These are phyloP conservation scores for Cutaneotrichosporon cavernicola DNA, from an alignment of 1,284 basidiomycete genomes.

Conservation along the genomic window DNA sequence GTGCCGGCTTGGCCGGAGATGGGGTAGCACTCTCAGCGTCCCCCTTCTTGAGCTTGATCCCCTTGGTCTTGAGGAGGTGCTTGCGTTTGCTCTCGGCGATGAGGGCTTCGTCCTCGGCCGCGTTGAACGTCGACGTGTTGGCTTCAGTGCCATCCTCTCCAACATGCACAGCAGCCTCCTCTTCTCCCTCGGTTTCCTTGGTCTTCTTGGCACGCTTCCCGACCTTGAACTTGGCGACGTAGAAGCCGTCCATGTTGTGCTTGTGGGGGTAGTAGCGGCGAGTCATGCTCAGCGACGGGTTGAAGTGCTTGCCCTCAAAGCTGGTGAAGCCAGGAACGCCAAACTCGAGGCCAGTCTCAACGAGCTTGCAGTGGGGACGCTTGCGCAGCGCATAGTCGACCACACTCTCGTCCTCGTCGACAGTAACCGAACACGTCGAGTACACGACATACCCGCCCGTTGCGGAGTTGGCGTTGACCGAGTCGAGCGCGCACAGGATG, in stretches of 20 bases:
- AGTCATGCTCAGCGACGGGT: slow-evolving; percentile 76
- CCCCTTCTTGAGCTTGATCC: slow-evolving; percentile 52
- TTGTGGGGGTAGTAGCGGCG: slow-evolving; percentile 57
- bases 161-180: slow-evolving; percentile 38
- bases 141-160: slow-evolving; percentile 22
- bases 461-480: slow-evolving; percentile 80
- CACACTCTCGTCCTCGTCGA: slow-evolving; percentile 97
- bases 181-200: slow-evolving; percentile 48
- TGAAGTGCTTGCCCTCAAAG: slow-evolving; percentile 86
- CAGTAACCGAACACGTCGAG: slow-evolving; percentile 96
- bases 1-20: slow-evolving; percentile 9
- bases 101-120: slow-evolving; percentile 49
- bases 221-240: slow-evolving; percentile 96
- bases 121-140: slow-evolving; percentile 44
- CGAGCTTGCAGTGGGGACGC: slow-evolving; percentile 89
- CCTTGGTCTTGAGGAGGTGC: slow-evolving; percentile 54
- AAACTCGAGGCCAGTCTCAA: slow-evolving; percentile 90
- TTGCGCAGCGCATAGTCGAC: slow-evolving; percentile 98
- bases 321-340: slow-evolving; percentile 87
- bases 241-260: slow-evolving; percentile 88
- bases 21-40: slow-evolving; percentile 13
- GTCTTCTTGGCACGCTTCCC: slow-evolving; percentile 67
- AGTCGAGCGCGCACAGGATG: slow-evolving; percentile 97
- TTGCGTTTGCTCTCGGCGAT: slow-evolving; percentile 55
- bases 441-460: slow-evolving; percentile 96